A percentile compares a stretch with the other conserved stretches of the same genome.
Evolutionary conservation across 805 yeast species (phyloP).

Genomic region (Pichia deserticola): DNA sequence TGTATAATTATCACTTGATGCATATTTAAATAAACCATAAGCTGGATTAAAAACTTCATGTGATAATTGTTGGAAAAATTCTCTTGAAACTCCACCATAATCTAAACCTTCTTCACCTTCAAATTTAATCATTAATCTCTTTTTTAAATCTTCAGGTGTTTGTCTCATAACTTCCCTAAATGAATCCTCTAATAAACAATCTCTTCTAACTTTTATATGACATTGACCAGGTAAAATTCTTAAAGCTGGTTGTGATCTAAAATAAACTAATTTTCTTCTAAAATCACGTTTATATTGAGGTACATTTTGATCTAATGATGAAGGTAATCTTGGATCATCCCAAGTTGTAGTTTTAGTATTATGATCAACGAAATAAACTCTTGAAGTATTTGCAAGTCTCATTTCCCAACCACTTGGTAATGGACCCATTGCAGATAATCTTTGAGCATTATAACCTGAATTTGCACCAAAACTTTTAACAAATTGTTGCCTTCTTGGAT

Average conservation of each 20-base stretch:
- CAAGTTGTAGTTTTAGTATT: slow-evolving; percentile 98
- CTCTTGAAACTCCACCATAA: slow-evolving; percentile 99
- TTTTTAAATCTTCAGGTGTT: slow-evolving; percentile 96
- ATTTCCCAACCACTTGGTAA: slow-evolving; percentile 99
- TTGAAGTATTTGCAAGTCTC: slow-evolving; percentile 97
- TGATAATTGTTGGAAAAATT: slow-evolving; percentile 89
- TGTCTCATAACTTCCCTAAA: slow-evolving; percentile 99
- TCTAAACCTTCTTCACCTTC: slow-evolving; percentile 99
- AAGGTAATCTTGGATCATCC: slow-evolving; percentile 99
- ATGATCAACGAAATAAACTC: slow-evolving; percentile 98
- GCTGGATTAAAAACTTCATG: slow-evolving; percentile 99
- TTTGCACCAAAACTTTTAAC: slow-evolving; percentile 89
- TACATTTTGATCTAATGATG: slow-evolving; percentile 94
- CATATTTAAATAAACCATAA: slow-evolving; percentile 93
- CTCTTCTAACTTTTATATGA: slow-evolving; percentile 95
- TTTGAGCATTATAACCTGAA: slow-evolving; percentile 94
- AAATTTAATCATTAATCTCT: slow-evolving; percentile 94
- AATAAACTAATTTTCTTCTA: slow-evolving; percentile 93
- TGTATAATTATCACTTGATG: slow-evolving; percentile 96
- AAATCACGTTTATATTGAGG: slow-evolving; percentile 99
- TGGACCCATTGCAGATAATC: slow-evolving; percentile 95
- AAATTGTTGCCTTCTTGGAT: slow-evolving; percentile 97
- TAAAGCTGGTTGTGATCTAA: slow-evolving; percentile 96
- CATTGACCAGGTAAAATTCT: slow-evolving; percentile 98
- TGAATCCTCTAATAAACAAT: slow-evolving; percentile 93